Base-by-base conservation (phyloP, 2,329 filamentous ascomycete genomes). In the Hymenoscyphus fructigenus region DNA sequence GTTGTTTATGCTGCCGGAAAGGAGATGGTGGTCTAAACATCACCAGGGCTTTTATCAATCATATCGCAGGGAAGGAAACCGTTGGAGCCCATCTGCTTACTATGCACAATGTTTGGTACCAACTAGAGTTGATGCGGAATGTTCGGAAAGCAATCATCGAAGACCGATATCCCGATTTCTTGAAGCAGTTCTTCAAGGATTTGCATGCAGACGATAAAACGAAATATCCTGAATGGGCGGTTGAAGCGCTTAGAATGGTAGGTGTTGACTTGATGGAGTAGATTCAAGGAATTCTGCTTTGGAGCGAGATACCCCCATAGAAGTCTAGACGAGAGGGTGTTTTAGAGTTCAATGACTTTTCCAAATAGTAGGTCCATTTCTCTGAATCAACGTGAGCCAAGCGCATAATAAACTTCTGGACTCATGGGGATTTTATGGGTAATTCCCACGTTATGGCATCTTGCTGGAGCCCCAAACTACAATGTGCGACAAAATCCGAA, bases 51-150 rank as follows among this genome's bases (percentile, higher is more conserved):
- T 97, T 93, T 78, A 88, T 98, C 58, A 89, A 97, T 76, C 95
- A 99, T 79, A 88, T 97, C 69, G 89, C 91, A 0, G 90, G 90
- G 32, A 99, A 99, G 79, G 95, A 99, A 81, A 99, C 95, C 0
- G 93, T 92, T 1, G 92, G 94, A 7, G 95, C 96, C 17, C 84
- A 87, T 75, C 81, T 92, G 28, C 80, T 99, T 62, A 97, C 92
- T 0, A 92, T 98, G 75, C 95, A 99, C 78, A 99, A 99, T 75
- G 92, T 99, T 29, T 92, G 93, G 80, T 97, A 97, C 75, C 87
- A 97, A 76, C 82, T 99, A 62, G 85, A 90, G 66, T 80, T 99
- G 71, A 97, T 98, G 93, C 81, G 84, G 23, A 81, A 85, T 66
- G 85, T 88, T 14, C 85, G 94, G 66, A 82, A 91, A 67, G 88